These are phyloP conservation scores for Thalassiosira hispida DNA, from an alignment of 352 stramenopile genomes.

Conservation along the genomic window DNA sequence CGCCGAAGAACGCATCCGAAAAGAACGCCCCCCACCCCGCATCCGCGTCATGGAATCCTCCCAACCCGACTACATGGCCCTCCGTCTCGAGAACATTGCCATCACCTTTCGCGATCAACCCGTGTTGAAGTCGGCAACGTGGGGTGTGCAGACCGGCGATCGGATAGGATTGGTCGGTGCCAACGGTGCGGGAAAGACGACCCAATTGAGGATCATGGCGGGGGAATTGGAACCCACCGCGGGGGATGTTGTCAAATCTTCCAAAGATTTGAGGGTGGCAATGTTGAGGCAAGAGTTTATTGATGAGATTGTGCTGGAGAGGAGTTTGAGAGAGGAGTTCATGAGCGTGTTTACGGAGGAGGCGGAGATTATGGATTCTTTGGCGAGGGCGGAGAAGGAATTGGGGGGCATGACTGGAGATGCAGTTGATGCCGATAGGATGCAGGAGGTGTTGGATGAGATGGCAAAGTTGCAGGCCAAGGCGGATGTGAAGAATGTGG, in stretches of 20 bases:
- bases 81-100: conserved; percentile 85
- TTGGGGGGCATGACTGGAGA: conserved; percentile 57
- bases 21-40: conserved; percentile 82
- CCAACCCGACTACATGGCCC: conserved; percentile 82
- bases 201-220: conserved; percentile 85
- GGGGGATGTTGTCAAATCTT: conserved; percentile 86
- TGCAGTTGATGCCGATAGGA: conserved; percentile 72
- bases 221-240: conserved; percentile 87
- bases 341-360: conserved; percentile 87
- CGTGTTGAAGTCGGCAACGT: conserved; percentile 88
- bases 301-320: conserved; percentile 82
- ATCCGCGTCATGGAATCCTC: conserved; percentile 85
- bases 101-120: conserved; percentile 88
- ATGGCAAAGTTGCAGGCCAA: conserved; percentile 86
- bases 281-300: conserved; percentile 89
- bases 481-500: conserved; percentile 83
- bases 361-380: conserved; percentile 72
- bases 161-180: conserved; percentile 82
- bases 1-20: conserved; percentile 87
- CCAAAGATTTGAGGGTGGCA: conserved; percentile 81
- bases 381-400: conserved; percentile 69
- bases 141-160: conserved; percentile 88
- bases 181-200: conserved; percentile 82
- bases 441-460: conserved; percentile 86
- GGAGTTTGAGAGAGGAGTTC: conserved; percentile 87